Base-by-base conservation (phyloP, 2,329 filamentous ascomycete species). In the Colletotrichum sublineola region DNA sequence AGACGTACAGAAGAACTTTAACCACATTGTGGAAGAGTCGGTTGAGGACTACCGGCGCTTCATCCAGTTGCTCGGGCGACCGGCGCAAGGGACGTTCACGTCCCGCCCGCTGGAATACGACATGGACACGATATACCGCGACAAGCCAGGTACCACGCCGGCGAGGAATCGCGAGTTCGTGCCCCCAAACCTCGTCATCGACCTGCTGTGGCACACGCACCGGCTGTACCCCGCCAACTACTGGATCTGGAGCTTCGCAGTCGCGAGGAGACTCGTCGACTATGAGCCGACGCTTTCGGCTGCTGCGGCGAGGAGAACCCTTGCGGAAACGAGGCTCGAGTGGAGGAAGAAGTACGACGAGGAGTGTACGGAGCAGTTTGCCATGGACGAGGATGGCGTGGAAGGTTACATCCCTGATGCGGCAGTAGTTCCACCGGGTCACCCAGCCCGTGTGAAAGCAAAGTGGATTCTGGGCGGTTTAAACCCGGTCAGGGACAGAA, bases 161-260 rank as follows among this genome's bases (percentile, higher is more conserved):
- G 9, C 46, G 5, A 36, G 14, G 20, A 65, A 56, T 12, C 66
- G 60, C 1, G 55, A 38, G 6, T 63, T 71, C 18, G 56, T 71
- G 1, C 73, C 73, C 2, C 73, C 71, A 1, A 74, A 60, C 4
- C 20, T 74, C 20, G 53, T 20, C 9, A 24, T 74, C 1, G 73
- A 74, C 40, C n/a, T 74, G 1, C 67, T 74, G 5, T 74, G 73
- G 73, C 73, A 71, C 38, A 71, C 73, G 3, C 71, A 74, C 31
- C 70, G 73, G 2, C 42, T 74, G 12, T 74, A 67, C 24, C 73
- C 73, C 6, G 73, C 63, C 2, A 70, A 18, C 36, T 74, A 74
- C 55, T 74, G 73, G 73, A 12, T 56, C 7, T 73, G 66, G 55
- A 71, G 67, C 14, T 64, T 73, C 29, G 33, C 11, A 3, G 58